Conservation (phyloP, 768 basidiomycete genomes). For the Trametes meyenii region DNA sequence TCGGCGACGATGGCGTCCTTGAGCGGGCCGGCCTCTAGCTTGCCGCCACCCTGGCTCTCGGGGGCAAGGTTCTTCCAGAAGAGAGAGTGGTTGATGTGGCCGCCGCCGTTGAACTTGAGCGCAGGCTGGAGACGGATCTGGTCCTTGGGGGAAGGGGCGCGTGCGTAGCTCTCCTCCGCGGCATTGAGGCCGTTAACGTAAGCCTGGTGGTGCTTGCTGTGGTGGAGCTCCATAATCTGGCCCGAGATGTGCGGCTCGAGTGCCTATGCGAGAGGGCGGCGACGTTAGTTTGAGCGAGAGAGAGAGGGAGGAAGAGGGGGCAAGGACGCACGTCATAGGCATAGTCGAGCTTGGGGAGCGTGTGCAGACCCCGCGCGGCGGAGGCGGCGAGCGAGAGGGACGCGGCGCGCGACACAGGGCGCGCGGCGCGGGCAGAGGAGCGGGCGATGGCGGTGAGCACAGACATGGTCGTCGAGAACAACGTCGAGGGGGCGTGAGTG, state of each 20-base stretch:
- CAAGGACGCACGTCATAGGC: conserved; percentile 63
- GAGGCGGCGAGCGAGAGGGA: conserved; percentile 38
- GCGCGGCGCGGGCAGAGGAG: conserved; percentile 33
- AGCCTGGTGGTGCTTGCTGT: conserved; percentile 94
- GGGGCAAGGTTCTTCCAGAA: conserved; percentile 97
- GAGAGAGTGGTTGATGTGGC: conserved; percentile 92
- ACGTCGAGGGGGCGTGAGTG: conserved; percentile 1
- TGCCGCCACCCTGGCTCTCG: conserved; percentile 47
- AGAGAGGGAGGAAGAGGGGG: conserved; percentile 11
- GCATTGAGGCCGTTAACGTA: conserved; percentile 93
- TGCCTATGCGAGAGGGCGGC: conserved; percentile 37
- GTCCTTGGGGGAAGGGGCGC: conserved; percentile 69
- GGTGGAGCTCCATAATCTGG: conserved; percentile 95
- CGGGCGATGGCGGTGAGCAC: conserved; percentile 24
- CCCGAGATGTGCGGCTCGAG: conserved; percentile 92
- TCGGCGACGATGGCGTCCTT: conserved; percentile 71
- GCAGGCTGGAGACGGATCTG: conserved; percentile 88
- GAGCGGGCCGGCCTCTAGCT: conserved; percentile 61
- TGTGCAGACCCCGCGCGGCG: conserved; percentile 55
- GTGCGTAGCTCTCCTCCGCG: conserved; percentile 77
- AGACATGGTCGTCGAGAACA: conserved; percentile 20
- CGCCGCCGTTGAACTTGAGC: conserved; percentile 96
- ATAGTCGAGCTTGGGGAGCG: conserved; percentile 81
- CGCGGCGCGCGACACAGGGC: conserved; percentile 46
- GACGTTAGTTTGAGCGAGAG: not conserved